These are phyloP conservation scores for Dissoconium aciculare DNA, from an alignment of 2,329 filamentous ascomycete genomes.

Conservation along the genomic window DNA sequence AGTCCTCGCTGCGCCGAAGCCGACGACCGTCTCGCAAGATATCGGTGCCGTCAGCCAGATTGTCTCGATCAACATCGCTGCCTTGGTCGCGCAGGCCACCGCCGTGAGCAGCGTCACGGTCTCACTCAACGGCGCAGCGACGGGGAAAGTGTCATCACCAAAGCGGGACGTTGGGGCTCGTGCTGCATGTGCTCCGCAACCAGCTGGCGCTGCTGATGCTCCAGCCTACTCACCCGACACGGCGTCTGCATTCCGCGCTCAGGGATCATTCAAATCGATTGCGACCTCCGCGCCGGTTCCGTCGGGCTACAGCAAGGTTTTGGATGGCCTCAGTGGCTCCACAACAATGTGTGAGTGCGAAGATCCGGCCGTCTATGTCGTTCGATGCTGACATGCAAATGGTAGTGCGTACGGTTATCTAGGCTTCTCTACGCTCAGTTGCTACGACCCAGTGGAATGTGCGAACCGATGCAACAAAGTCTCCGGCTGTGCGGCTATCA, in stretches of 20 bases:
- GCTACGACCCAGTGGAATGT: conserved; percentile 8
- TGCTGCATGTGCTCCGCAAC: not conserved
- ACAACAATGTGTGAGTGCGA: too few species aligned
- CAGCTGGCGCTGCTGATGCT: not conserved
- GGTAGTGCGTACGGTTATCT: not conserved
- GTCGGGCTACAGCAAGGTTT: conserved; percentile 9
- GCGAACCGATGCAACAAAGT: conserved; percentile 10
- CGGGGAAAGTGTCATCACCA: not conserved
- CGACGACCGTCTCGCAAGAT: not conserved
- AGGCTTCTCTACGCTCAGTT: not conserved
- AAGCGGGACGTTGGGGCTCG: not conserved
- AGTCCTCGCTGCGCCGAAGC: not conserved
- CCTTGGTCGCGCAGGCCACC: not conserved
- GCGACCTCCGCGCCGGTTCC: conserved; percentile 5
- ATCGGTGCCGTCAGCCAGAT: not conserved
- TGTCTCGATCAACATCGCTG: not conserved
- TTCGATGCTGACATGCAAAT: too few species aligned
- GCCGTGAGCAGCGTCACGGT: not conserved
- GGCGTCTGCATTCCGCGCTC: not conserved
- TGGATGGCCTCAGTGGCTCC: conserved; percentile 2
- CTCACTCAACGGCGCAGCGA: too few species aligned
- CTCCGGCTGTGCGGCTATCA: conserved; percentile 12
- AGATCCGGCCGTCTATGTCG: too few species aligned
- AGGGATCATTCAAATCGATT: not conserved
- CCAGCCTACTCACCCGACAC: not conserved